Conservation (phyloP, 441 rosid genomes). For the Eutrema salsugineum region DNA sequence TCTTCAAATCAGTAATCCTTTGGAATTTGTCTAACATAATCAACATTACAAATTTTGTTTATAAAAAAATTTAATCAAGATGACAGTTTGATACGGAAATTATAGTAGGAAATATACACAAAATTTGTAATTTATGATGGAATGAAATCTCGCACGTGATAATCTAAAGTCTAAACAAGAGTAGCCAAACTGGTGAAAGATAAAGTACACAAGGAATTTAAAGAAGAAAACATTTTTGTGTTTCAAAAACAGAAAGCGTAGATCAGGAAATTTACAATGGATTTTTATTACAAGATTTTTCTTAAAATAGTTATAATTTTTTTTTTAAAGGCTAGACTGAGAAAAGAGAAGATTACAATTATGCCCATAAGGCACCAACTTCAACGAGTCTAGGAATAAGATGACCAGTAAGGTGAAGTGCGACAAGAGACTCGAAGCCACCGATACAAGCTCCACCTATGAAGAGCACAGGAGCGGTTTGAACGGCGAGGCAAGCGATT, state of each 20-base stretch:
- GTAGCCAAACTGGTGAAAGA: background rate
- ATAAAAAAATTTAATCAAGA: too few species aligned
- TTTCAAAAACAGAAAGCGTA: background rate
- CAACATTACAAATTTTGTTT: too few species aligned
- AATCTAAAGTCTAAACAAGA: background rate
- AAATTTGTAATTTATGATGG: background rate
- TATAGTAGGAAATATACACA: background rate
- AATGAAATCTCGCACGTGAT: constrained; percentile 13
- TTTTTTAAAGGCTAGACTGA: background rate
- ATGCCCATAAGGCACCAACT: constrained; percentile 65
- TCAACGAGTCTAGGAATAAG: constrained; percentile 80
- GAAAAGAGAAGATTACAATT: background rate
- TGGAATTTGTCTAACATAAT: too few species aligned
- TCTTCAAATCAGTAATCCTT: background rate
- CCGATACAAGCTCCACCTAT: constrained; percentile 79
- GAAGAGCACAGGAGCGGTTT: constrained; percentile 56
- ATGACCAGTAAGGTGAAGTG: constrained; percentile 80
- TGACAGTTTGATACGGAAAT: background rate
- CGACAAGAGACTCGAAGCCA: constrained; percentile 85
- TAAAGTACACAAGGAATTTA: background rate
- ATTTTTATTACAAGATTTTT: background rate
- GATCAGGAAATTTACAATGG: constrained; percentile 15
- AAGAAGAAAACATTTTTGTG: background rate
- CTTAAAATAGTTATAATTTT: background rate
- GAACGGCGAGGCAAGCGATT: constrained; percentile 47